A percentile compares a stretch with the other conserved stretches of the same genome.
These are phyloP conservation scores for Hibiscus tridactylites DNA, from an alignment of 345 rosid species.

Conservation along the genomic window DNA sequence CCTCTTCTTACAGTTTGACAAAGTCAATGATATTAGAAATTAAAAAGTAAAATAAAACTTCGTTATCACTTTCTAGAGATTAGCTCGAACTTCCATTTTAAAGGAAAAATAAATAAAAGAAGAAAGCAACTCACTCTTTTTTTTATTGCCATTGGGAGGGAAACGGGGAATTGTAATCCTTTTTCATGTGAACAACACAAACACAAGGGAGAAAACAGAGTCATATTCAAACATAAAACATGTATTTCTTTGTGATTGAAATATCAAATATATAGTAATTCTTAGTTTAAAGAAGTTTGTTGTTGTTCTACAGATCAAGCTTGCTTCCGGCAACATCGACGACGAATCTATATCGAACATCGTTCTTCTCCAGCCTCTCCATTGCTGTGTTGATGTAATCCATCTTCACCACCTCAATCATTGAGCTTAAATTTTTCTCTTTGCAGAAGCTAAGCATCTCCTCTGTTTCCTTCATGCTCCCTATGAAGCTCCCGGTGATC, in stretches of 20 bases:
- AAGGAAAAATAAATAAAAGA: too few species aligned
- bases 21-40: too few species aligned
- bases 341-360: conserved; percentile 83
- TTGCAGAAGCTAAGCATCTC: conserved; percentile 74
- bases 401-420: conserved; percentile 76
- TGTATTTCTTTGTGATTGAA: background rate
- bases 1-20: too few species aligned
- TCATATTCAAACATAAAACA: background rate
- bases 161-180: too few species aligned
- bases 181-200: too few species aligned
- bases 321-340: conserved; percentile 89
- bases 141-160: too few species aligned
- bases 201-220: background rate
- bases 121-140: too few species aligned
- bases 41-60: too few species aligned
- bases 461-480: conserved; percentile 80
- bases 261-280: background rate
- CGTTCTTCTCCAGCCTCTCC: conserved; percentile 88
- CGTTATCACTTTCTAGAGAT: too few species aligned
- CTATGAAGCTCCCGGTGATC: conserved; percentile 71
- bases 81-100: too few species aligned
- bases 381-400: conserved; percentile 73
- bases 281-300: background rate
- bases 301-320: conserved; percentile 26
- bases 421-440: conserved; percentile 54